A percentile compares a stretch with the other conserved stretches of the same genome.
phyloP scores from a whole-genome alignment of 805 yeast genomes.

The Candida cerambycidarum region DNA sequence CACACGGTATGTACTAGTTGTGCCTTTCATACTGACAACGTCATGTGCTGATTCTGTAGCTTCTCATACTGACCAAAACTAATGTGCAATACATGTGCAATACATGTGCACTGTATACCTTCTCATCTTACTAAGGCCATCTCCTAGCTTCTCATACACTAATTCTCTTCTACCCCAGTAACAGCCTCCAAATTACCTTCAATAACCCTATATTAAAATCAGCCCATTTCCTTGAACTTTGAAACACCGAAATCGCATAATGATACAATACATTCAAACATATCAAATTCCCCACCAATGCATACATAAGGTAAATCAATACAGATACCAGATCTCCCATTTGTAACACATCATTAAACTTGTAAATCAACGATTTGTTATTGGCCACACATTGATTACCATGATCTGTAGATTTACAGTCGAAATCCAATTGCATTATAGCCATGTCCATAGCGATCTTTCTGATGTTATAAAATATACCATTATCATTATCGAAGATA shows the following conservation, averaged over 20 bases:
- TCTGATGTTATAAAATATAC: background rate
- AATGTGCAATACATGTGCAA: too few species aligned
- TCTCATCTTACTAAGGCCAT: too few species aligned
- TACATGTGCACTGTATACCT: too few species aligned
- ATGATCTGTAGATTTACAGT: background rate
- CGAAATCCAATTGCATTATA: constrained; percentile 1
- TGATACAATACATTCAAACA: constrained; percentile 20
- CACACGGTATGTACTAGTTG: too few species aligned
- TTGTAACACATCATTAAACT: constrained; percentile 18
- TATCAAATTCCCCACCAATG: constrained; percentile 20
- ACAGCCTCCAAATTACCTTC: constrained; percentile 2
- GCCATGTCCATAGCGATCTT: background rate
- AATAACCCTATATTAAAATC: background rate
- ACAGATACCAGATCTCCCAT: constrained; percentile 7
- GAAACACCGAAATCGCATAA: constrained; percentile 3
- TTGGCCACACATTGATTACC: constrained; percentile 9
- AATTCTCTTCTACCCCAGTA: background rate
- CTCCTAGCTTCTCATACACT: too few species aligned
- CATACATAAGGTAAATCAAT: constrained; percentile 19
- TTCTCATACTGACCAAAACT: too few species aligned
- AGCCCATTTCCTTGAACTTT: background rate
- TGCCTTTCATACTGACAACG: too few species aligned
- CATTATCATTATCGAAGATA: background rate
- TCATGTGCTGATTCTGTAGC: too few species aligned
- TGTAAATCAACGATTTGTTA: constrained; percentile 17